Base-by-base conservation (phyloP, 2,329 filamentous ascomycete genomes). In the Verticillium klebahnii region DNA sequence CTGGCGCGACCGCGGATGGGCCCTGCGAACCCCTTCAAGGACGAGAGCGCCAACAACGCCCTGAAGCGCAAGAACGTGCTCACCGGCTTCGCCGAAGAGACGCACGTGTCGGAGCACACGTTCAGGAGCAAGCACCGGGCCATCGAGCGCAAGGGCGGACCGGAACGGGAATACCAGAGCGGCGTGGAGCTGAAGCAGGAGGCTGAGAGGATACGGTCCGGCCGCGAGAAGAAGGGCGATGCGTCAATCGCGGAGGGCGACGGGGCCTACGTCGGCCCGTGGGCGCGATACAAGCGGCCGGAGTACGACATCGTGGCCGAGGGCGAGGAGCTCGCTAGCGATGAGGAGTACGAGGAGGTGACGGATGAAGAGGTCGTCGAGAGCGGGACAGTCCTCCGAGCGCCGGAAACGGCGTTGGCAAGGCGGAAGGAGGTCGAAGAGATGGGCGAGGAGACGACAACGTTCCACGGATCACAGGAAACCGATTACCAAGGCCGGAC, bases 401-500 rank as follows among this genome's bases (percentile, higher is more conserved):
- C 87, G 8, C 83, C 86, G 3, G 77, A 78, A 15, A 74, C 78
- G 63, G 82, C 85, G 3, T 71, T 89, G 50, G 80, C 78, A 39
- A 79, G 80, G 65, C 75, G 87, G 67, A 85, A 85, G 72, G 79
- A 85, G 71, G 81, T 82, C 9, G 85, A 88, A 71, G 81, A 82
- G 66, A 67, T 82, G 69, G 87, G 87, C 63, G 85, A 85, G 31
- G 95, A 99, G 78, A 95, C 89, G 59, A 93, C 89, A 54, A 89
- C 88, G 55, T 99, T 98, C 77, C 90, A 97, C 71, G 95, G 93
- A 65, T 84, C 84, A 50, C 82, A 91, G 71, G 82, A 95, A 76
- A 89, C 88, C 80, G 95, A 99, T 74, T 99, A 99, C 78, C 91
- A 96, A 74, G 95, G 95, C 57, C 84, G 95, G 67, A 96, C 94